Evolutionary conservation across 192 early-diverging fungal genomes (phyloP), one percentile per base, ranked within the genome.

Genomic region (Coemansia guatemalensis): DNA sequence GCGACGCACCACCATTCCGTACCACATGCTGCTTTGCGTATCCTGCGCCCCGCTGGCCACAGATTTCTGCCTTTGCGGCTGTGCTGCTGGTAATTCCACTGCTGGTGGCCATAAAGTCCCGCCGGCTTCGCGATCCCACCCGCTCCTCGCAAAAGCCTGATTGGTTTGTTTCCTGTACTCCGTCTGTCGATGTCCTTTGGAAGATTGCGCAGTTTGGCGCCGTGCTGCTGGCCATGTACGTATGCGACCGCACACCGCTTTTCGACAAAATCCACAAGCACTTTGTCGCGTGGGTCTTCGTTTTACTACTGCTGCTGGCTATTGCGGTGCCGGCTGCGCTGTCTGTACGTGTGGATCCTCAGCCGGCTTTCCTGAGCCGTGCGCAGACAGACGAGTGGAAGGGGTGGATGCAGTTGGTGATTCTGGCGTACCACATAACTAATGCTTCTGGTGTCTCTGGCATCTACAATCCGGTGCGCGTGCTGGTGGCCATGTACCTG

Each of bases 381-480:
- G 83, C 88, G 56, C 89, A 91, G 68, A 93, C 91, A 8, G 89
- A 93, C 54, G 91, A 93, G 70, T 93, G 91, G 91, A 90, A 89
- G 65, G 91, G 91, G 0, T 93, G 91, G 91, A 93, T 93, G 91
- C 91, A 93, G 78, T 64, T 91, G 2, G 55, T 79, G 18, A 85
- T 89, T 47, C 70, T 89, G 23, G 73, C 87, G 11, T 93, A 93
- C 66, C 91, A 93, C 66, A 84, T 86, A 65, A 71, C 84, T 48
- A 89, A 86, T 24, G 89, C 89, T 0, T 89, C 87, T 2, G 77
- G 73, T 18, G 76, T 85, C 9, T 61, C 85, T 1, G 78, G 69
- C 0, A 88, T 93, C 44, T 93, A 93, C 74, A 86, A 88, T 57
- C 82, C 85, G 0, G 86, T 93, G 20, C 87, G 91, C 5, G 78